phyloP scores from a whole-genome alignment of 495 filamentous ascomycete species.

The Penicillium lagena region DNA sequence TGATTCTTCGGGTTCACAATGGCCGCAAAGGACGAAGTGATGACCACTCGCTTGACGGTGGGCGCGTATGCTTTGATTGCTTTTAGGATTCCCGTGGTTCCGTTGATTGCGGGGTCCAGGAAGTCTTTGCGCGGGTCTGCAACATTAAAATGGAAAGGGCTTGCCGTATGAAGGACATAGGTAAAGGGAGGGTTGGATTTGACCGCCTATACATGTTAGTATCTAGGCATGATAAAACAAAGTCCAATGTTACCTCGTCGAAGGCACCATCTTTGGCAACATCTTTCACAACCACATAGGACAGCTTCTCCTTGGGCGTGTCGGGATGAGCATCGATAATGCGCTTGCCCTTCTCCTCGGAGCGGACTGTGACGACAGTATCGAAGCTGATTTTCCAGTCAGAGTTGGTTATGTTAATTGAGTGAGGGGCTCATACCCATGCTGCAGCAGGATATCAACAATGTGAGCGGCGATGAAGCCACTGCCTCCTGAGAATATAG shows the following conservation, averaged over 20 bases:
- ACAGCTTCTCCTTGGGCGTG: conserved; percentile 55
- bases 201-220: conserved; percentile 38
- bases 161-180: conserved; percentile 82
- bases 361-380: conserved; percentile 80
- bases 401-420: background rate
- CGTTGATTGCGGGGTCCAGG: conserved; percentile 76
- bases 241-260: conserved; percentile 47
- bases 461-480: conserved; percentile 79
- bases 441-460: conserved; percentile 64
- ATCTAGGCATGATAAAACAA: too few relatives aligned
- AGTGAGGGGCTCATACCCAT: conserved; percentile 31
- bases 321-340: conserved; percentile 64
- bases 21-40: conserved; percentile 82
- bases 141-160: conserved; percentile 72
- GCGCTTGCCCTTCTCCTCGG: conserved; percentile 67
- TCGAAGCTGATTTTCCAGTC: conserved; percentile 43
- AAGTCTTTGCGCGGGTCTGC: conserved; percentile 73
- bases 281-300: conserved; percentile 74
- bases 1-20: conserved; percentile 50
- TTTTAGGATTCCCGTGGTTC: conserved; percentile 73
- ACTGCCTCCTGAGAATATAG: conserved; percentile 41
- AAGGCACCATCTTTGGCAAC: conserved; percentile 72
- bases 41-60: conserved; percentile 70
- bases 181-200: conserved; percentile 69
- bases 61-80: conserved; percentile 71